Evolutionary conservation across 2,329 filamentous ascomycete species (phyloP), one percentile per base, ranked within the genome.

Genomic region (Claviceps pazoutovae): DNA sequence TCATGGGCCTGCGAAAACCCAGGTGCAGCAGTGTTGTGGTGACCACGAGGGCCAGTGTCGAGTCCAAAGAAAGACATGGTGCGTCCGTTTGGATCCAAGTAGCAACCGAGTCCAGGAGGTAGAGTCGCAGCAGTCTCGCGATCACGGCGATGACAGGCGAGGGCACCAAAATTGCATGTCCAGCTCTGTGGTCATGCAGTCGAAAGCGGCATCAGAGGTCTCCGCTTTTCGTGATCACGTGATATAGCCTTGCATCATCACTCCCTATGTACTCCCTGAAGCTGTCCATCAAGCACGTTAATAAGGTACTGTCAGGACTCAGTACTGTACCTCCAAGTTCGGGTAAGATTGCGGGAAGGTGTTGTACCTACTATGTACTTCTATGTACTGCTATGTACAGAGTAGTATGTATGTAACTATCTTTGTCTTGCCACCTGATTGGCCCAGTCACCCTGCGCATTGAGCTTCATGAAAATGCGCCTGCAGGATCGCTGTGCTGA

Each of bases 51-150:
- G 56, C 75, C 77, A 53, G 84, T 75, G 65, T 94, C 84, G 69
- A 94, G 90, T 59, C 88, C 87, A 70, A 95, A 95, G 75, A 95
- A 95, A 37, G 89, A 90, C 90, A 95, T 93, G 59, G 57, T 68
- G 60, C 34, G 17, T 41, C 17, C 8, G 19, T 36, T 43, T 13
- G 41, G 44, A 36, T 37, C 14, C 19, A 46, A 37, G 7, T 17
- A 30, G 17, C 14, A n/a, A 17, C 21, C 17, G 26, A 38, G 21
- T 50, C 26, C 23, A 21, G 11, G n/a, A 14, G 16, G 48, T 21
- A 17, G 17, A 21, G 48, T 16, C 9, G 8, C 19, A 36, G 5
- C 17, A 43, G 48, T 43, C 26, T 30, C 38, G 21, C 46, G 38
- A 39, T 9, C 34, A 38, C 34, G 36, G 17, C 46, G 34, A 47